Evolutionary conservation across 2,329 filamentous ascomycete genomes (phyloP).

Genomic region (Mycocentrospora acerina): DNA sequence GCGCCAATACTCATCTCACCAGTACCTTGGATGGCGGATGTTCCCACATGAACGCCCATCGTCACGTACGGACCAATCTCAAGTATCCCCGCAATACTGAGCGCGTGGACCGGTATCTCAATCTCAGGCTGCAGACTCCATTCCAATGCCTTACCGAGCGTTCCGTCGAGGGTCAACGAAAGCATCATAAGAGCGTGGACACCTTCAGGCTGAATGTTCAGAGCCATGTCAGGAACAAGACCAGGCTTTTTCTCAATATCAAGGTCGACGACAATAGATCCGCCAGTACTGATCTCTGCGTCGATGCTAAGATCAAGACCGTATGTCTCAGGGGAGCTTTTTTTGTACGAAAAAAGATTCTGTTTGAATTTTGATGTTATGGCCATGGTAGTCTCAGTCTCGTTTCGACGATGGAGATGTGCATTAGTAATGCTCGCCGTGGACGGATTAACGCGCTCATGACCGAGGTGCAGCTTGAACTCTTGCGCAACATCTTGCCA

Average conservation of each 20-base stretch:
- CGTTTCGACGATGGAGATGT: conserved; percentile 14
- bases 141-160: conserved; percentile 20
- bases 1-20: conserved; percentile 16
- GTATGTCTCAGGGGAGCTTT: conserved; percentile 17
- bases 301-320: conserved; percentile 20
- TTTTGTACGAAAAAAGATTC: conserved; percentile 20
- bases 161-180: conserved; percentile 17
- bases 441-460: conserved; percentile 17
- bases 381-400: conserved; percentile 13
- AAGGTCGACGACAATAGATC: conserved; percentile 22
- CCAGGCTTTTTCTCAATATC: conserved; percentile 13
- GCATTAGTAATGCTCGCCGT: conserved; percentile 22
- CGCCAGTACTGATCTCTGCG: conserved; percentile 17
- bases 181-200: conserved; percentile 17
- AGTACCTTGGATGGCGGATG: conserved; percentile 17
- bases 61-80: conserved; percentile 24
- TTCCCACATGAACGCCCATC: conserved; percentile 23
- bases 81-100: conserved; percentile 19
- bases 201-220: conserved; percentile 21
- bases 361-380: conserved; percentile 15
- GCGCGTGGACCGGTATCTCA: conserved; percentile 21
- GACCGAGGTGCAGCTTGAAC: conserved; percentile 14
- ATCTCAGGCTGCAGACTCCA: conserved; percentile 22
- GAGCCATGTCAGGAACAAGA: conserved; percentile 13
- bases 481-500: conserved; percentile 20